These are phyloP conservation scores for Candolleomyces efflorescens DNA, from an alignment of 768 basidiomycete genomes.

Conservation along the genomic window DNA sequence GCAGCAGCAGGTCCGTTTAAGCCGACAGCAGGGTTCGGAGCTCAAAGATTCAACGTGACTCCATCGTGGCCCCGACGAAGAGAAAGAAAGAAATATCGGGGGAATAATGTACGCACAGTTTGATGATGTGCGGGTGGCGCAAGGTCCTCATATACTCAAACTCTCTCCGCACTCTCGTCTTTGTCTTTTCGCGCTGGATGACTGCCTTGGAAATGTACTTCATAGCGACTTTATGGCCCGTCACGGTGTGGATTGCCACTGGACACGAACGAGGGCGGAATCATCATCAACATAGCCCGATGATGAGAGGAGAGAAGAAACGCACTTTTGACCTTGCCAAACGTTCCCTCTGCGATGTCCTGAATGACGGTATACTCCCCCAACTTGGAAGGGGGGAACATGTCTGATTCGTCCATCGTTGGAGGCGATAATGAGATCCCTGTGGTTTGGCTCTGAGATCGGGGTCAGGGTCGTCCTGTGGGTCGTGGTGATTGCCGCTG, in stretches of 20 bases:
- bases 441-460: no score
- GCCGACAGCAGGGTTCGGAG: conserved; percentile 1
- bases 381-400: conserved; percentile 64
- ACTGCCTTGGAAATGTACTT: conserved; percentile 95
- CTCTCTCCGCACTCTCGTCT: conserved; percentile 87
- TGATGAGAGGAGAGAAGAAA: conserved; percentile 16
- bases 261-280: conserved; percentile 11
- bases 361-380: conserved; percentile 87
- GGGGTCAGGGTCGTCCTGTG: no score
- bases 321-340: conserved; percentile 99
- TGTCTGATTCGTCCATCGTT: conserved; percentile 25
- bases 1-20: no score
- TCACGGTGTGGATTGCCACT: conserved; percentile 95
- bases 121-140: conserved; percentile 95
- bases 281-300: conserved; percentile 1
- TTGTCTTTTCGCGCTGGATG: conserved; percentile 88
- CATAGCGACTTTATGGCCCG: conserved; percentile 95
- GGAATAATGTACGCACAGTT: conserved; percentile 58
- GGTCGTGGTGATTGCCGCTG: no score
- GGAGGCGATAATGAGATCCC: conserved; percentile 4
- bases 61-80: no score
- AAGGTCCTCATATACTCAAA: conserved; percentile 96
- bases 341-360: conserved; percentile 94
- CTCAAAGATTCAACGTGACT: background rate
- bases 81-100: no score